Conservation (phyloP, 1,284 basidiomycete genomes). For the Sanghuangporus weigelae region DNA sequence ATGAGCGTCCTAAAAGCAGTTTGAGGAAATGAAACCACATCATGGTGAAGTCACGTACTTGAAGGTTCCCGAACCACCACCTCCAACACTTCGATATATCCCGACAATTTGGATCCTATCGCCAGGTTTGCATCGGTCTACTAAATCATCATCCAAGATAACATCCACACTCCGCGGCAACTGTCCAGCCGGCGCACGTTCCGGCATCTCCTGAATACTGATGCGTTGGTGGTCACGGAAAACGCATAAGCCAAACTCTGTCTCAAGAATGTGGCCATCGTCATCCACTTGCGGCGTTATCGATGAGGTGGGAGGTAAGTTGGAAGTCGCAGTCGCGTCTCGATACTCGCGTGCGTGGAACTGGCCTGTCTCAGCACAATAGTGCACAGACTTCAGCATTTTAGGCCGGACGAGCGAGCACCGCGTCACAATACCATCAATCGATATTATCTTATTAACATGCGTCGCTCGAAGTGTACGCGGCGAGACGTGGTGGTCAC, state of each 20-base stretch:
- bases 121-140: conserved; percentile 96
- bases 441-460: conserved; percentile 92
- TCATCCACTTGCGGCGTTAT: conserved; percentile 91
- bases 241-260: conserved; percentile 89
- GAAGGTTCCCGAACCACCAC: conserved; percentile 85
- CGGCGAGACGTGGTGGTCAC: conserved; percentile 97
- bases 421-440: conserved; percentile 98
- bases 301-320: conserved; percentile 85
- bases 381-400: conserved; percentile 96
- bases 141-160: conserved; percentile 94
- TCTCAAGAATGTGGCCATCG: conserved; percentile 81
- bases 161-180: conserved; percentile 94
- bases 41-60: conserved; percentile 57
- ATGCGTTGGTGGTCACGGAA: conserved; percentile 98
- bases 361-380: conserved; percentile 78
- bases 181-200: conserved; percentile 95
- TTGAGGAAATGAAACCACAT: conserved; percentile 7
- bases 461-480: conserved; percentile 85
- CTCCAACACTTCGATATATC: conserved; percentile 90
- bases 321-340: conserved; percentile 85
- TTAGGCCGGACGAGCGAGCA: conserved; percentile 98
- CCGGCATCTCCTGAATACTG: conserved; percentile 99
- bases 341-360: conserved; percentile 92
- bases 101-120: conserved; percentile 97
- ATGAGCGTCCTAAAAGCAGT: conserved; percentile 71